These are phyloP conservation scores for Suhomyces prunicola DNA, from an alignment of 805 yeast species.

Conservation along the genomic window DNA sequence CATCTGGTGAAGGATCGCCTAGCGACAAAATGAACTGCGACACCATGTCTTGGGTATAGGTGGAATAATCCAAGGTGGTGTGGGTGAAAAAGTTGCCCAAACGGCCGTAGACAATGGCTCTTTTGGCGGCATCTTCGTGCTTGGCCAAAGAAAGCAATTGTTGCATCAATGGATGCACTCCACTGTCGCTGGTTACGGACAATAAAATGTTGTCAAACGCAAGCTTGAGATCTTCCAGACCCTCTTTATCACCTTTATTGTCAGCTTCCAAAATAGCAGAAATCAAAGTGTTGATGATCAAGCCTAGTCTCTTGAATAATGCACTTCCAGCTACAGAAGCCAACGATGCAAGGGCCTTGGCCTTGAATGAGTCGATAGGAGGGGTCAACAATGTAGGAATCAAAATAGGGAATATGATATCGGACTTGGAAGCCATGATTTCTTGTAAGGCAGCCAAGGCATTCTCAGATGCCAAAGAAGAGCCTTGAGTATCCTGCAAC, in stretches of 20 bases:
- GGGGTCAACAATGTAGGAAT: conserved; percentile 79
- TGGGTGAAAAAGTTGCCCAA: conserved; percentile 68
- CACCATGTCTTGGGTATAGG: conserved; percentile 74
- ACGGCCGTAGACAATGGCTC: conserved; percentile 62
- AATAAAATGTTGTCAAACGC: conserved; percentile 70
- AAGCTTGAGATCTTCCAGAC: conserved; percentile 40
- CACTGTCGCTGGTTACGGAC: conserved; percentile 73
- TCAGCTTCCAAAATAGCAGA: conserved; percentile 48
- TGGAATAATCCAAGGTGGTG: conserved; percentile 65
- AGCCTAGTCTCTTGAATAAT: conserved; percentile 65
- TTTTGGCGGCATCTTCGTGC: conserved; percentile 64
- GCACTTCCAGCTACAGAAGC: conserved; percentile 90
- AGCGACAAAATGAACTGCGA: conserved; percentile 65
- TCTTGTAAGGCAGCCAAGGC: conserved; percentile 89
- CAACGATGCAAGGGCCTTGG: conserved; percentile 80
- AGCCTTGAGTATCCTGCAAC: conserved; percentile 47
- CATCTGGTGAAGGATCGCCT: conserved; percentile 62
- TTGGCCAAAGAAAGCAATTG: conserved; percentile 74
- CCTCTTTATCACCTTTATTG: conserved; percentile 31
- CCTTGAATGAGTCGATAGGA: conserved; percentile 81
- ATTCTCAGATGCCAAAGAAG: conserved; percentile 48
- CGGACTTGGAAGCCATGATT: conserved; percentile 86
- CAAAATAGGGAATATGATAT: conserved; percentile 88
- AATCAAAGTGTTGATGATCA: conserved; percentile 72
- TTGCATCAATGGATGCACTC: conserved; percentile 80